Base-by-base conservation (phyloP, 163 green algal genomes). In the Chlorella variabilis region DNA sequence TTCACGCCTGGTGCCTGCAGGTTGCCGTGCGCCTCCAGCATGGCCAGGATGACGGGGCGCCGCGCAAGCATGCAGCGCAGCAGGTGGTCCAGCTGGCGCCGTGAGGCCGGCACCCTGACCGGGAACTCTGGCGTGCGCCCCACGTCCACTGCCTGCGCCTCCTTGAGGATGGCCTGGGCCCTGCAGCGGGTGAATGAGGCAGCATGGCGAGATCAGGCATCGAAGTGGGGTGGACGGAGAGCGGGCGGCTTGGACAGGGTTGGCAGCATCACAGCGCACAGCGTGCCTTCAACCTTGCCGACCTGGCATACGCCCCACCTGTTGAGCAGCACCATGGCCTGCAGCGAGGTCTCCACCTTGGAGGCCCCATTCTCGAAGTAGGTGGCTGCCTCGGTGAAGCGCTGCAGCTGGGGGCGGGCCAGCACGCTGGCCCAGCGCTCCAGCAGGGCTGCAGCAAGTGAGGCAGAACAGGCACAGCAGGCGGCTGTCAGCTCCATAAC, bases 351-450 rank as follows among this genome's bases (percentile, higher is more conserved):
- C n/a, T 51, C 23, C 21, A 62, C 76, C 33, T 83, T 83, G 77
- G 56, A 25, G 1, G 48, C 49, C 0, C 34, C 65, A 15, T 29
- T 45, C 77, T 83, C 77, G 20, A 33, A 83, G 18, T 83, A 83
- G n/a, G 54, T 71, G 62, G 66, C 51, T 0, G 77, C 77, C 65
- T 83, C 76, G 0, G 76, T 76, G 63, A 49, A 82, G 25, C 63
- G 62, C 63, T 82, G 39, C 75, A 93, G 48, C 74, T 85, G 71
- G 21, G 86, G 87, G 0, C 61, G 77, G 62, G 88, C 63, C 77
- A 93, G 79, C 36, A 91, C 56, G 4, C 41, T 5, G 15, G 81
- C 87, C 90, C 90, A 93, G 34, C 69, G 39, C 62, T 85, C 62
- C n/a, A 77, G 42, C 45, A 71, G 27, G 29, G 6, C 45, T 70